These are phyloP conservation scores for Piloderma croceum DNA, from an alignment of 768 basidiomycete species.

Conservation along the genomic window DNA sequence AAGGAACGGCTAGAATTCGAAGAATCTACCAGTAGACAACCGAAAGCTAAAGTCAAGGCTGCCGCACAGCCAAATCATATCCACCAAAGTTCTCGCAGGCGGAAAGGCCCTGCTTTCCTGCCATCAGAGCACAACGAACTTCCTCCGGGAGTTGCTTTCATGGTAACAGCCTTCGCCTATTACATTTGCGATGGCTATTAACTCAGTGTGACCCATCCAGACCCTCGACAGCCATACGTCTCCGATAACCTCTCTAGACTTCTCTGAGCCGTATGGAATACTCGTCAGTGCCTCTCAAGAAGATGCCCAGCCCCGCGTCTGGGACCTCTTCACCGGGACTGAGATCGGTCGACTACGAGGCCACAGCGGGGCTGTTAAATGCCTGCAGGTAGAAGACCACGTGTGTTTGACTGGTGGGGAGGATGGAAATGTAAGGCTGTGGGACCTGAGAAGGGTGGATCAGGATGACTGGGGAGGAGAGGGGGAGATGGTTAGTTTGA, in stretches of 20 bases:
- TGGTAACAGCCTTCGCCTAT: slow-evolving; percentile 49
- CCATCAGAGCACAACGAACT: slow-evolving; percentile 97
- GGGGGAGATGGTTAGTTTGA: slow-evolving; percentile 51
- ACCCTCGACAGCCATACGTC: slow-evolving; percentile 76
- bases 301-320: slow-evolving; percentile 83
- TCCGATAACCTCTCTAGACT: slow-evolving; percentile 85
- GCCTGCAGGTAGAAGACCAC: slow-evolving; percentile 87
- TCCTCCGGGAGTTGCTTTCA: slow-evolving; percentile 92
- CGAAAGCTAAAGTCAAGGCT: slow-evolving; percentile 21
- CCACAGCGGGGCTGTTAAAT: slow-evolving; percentile 77
- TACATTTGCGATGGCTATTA: slow-evolving; percentile 3
- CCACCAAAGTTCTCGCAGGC: slow-evolving; percentile 58
- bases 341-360: slow-evolving; percentile 84
- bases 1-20: slow-evolving; percentile 79
- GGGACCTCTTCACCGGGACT: slow-evolving; percentile 89
- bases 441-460: slow-evolving; percentile 86
- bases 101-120: slow-evolving; percentile 89
- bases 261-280: slow-evolving; percentile 94
- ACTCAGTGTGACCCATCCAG: slow-evolving; percentile 36
- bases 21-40: slow-evolving; percentile 33
- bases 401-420: slow-evolving; percentile 87
- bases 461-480: slow-evolving; percentile 59
- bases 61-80: slow-evolving; percentile 38
- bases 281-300: slow-evolving; percentile 85
- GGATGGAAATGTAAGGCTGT: slow-evolving; percentile 79